phyloP scores from a whole-genome alignment of 1,284 basidiomycete genomes.

The Sparassis latifolia region DNA sequence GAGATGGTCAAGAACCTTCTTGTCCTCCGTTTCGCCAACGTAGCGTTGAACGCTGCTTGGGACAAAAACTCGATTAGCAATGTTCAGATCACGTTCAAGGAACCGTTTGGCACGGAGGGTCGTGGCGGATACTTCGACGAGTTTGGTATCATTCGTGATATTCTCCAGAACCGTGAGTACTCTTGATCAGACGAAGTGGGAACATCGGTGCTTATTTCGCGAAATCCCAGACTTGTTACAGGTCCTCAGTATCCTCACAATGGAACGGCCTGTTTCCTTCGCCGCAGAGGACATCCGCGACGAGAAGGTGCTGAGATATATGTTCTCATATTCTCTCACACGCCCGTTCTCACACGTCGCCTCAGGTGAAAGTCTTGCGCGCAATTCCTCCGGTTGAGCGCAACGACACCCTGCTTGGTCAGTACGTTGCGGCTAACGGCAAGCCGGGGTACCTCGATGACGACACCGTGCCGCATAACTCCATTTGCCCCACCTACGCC shows the following conservation, averaged over 20 bases:
- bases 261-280: constrained; percentile 98
- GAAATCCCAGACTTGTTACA: constrained; percentile 76
- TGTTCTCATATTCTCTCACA: constrained; percentile 11
- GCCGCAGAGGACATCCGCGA: constrained; percentile 94
- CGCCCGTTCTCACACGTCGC: constrained; percentile 2
- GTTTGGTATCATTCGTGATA: constrained; percentile 95
- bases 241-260: constrained; percentile 86
- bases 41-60: constrained; percentile 82
- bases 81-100: constrained; percentile 98
- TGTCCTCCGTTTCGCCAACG: constrained; percentile 89
- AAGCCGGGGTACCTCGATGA: constrained; percentile 98
- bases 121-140: constrained; percentile 98
- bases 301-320: constrained; percentile 66
- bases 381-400: constrained; percentile 78
- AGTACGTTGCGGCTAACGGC: constrained; percentile 83
- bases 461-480: constrained; percentile 86
- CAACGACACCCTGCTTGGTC: constrained; percentile 82
- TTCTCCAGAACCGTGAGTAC: constrained; percentile 90
- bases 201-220: not conserved
- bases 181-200: not conserved
- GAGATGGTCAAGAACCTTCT: constrained; percentile 99
- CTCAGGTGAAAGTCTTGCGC: constrained; percentile 89
- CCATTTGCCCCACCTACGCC: constrained; percentile 89
- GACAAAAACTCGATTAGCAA: constrained; percentile 93
- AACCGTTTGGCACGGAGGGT: constrained; percentile 95